A percentile compares a stretch with the other conserved stretches of the same genome.
Evolutionary conservation across 116 monocot genomes (phyloP).

Genomic region (Posidonia oceanica): DNA sequence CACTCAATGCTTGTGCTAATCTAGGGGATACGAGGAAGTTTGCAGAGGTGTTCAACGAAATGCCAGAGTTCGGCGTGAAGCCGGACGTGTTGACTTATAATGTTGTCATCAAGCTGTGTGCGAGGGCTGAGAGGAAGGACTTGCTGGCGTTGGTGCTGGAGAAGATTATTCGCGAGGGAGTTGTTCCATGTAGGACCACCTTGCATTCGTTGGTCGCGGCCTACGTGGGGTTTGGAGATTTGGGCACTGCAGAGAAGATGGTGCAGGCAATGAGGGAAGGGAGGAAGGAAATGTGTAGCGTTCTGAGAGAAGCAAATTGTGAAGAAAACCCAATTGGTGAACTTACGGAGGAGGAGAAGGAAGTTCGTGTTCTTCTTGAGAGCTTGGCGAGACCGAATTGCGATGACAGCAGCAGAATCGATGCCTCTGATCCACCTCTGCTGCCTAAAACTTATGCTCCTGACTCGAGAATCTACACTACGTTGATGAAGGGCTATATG

Average conservation of each 20-base stretch:
- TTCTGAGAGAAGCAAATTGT: slow-evolving; percentile 15
- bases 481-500: slow-evolving; percentile 97
- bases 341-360: slow-evolving; percentile 8
- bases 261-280: slow-evolving; percentile 71
- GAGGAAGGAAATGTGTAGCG: slow-evolving; percentile 29
- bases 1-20: slow-evolving; percentile 66
- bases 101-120: slow-evolving; percentile 62
- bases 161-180: slow-evolving; percentile 22
- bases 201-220: slow-evolving; percentile 66
- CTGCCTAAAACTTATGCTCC: slow-evolving; percentile 45
- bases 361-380: slow-evolving; percentile 14
- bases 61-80: slow-evolving; percentile 25
- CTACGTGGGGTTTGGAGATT: slow-evolving; percentile 56
- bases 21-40: slow-evolving; percentile 45
- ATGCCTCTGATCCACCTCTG: slow-evolving; percentile 9
- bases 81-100: slow-evolving; percentile 65
- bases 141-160: slow-evolving; percentile 31
- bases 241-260: slow-evolving; percentile 46
- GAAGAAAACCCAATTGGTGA: not conserved
- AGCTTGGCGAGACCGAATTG: slow-evolving; percentile 13
- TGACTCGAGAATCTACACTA: slow-evolving; percentile 56
- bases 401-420: not conserved
- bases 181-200: slow-evolving; percentile 47
- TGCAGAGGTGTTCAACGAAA: slow-evolving; percentile 53
- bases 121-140: slow-evolving; percentile 50